Base-by-base conservation (phyloP, 495 filamentous ascomycete species). In the Aspergillus bridgeri region DNA sequence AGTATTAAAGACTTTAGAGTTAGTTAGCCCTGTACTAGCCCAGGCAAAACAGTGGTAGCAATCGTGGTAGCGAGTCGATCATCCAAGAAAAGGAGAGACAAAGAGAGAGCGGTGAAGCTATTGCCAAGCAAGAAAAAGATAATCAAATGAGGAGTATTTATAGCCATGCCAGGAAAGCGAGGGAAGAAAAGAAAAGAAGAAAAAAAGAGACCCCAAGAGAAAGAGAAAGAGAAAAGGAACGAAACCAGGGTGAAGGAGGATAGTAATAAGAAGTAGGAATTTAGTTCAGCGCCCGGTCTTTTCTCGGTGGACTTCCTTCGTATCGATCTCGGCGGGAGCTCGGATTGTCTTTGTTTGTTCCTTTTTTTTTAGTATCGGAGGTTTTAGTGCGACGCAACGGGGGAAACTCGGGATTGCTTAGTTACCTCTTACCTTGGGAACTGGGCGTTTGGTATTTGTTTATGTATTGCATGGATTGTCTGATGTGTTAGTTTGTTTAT, bases 261-360 rank as follows among this genome's bases (percentile, higher is more conserved):
- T 38, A 33, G 15, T 22, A 21, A 1, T 1, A 27, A 45, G 21
- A 27, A 5, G 7, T 33, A 45, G 11, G 29, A 57, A 58, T 22
- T 48, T n/a, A n/a, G n/a, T n/a, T n/a, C n/a, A n/a, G n/a, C n/a
- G n/a, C n/a, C 42, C 61, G 61, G 60, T 3, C 13, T 29, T 63
- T 49, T 49, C 56, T 63, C 60, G 60, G 56, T 49, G 25, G 50
- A 2, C n/a, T 51, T 42, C 3, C 19, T 11, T 42, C n/a, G 42
- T 47, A 42, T 47, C 60, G 61, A 59, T 22, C 49, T 60, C 51
- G 61, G 61, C 22, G 29, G 25, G 42, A 22, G 42, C 51, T 44
- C 7, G 24, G 5, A 11, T 15, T 42, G 33, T 13, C 33, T 1
- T 38, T 15, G 3, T 38, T 29, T 27, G 3, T 27, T 27, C 3